phyloP scores from a whole-genome alignment of 169 alveolate species.

The Amoebophrya sp. region DNA sequence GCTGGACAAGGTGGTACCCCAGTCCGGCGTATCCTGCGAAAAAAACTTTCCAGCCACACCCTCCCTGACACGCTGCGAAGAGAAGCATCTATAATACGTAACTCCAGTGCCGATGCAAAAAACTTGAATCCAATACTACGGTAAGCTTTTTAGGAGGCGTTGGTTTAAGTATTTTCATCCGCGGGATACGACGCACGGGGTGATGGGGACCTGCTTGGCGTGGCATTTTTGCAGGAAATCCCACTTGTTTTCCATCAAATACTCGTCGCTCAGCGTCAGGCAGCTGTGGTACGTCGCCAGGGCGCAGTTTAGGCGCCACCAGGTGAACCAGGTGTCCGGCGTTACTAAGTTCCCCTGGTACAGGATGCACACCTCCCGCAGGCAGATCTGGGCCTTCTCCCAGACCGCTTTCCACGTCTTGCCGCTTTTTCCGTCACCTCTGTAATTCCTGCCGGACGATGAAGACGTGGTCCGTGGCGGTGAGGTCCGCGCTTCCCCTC shows the following conservation, averaged over 20 bases:
- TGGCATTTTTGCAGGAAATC: neutral
- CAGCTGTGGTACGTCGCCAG: neutral
- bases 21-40: too few species aligned
- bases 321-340: conserved; percentile 2
- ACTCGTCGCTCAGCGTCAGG: neutral
- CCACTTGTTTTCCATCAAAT: neutral
- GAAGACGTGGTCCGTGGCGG: neutral
- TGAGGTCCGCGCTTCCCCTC: too few species aligned
- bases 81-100: too few species aligned
- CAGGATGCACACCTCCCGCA: neutral
- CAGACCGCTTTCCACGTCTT: neutral
- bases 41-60: too few species aligned
- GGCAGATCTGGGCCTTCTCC: neutral
- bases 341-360: neutral
- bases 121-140: too few species aligned
- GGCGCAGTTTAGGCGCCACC: conserved; percentile 19
- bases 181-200: neutral
- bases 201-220: neutral
- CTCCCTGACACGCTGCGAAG: too few species aligned
- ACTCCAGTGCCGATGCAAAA: too few species aligned
- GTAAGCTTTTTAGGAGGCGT: too few species aligned
- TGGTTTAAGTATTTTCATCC: too few species aligned
- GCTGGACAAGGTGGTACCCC: too few species aligned
- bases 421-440: too few species aligned
- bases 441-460: neutral